Evolutionary conservation across 352 stramenopile species (phyloP), one percentile per base, ranked within the genome.

Genomic region (Phytophthora capsici): DNA sequence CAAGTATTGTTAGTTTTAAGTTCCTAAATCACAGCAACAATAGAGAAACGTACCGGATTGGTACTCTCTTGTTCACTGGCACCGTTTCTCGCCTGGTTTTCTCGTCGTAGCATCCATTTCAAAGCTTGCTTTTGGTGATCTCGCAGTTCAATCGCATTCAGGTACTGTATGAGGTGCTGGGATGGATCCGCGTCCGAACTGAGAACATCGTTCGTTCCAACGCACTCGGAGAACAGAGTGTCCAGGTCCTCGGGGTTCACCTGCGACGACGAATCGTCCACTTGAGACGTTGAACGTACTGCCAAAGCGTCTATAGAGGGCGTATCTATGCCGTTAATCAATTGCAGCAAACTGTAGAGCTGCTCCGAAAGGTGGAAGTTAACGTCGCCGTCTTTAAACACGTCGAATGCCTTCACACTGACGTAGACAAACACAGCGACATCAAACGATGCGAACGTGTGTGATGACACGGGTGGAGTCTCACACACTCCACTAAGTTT

Each of bases 71-170:
- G 59, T 12, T 74, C 59, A 50, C 38, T 58, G n/a, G 45, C 52
- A 8, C 43, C 61, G 17, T 71, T 63, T 43, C 48, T 52, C 19
- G 66, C 19, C 47, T 71, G 82, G 8, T 77, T 82, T 48, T 96
- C 90, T 30, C 90, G 79, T 71, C 85, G 86, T n/a, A 94, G 49
- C 90, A 96, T 96, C 90, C 90, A 97, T 22, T 69, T 68, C 25
- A 97, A 63, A 4, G 88, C 88, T 55, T 93, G 77, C 47, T 91
- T 86, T 58, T 97, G 90, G 45, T 97, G 90, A 2, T 86, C 77
- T 32, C 84, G 82, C 3, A 97, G 69, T 47, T 83, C 70, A 37
- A 96, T 88, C 50, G 57, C 67, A 22, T 88, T 73, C 22, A 97
- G 69, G n/a, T 79, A 66, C 4, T 75, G 71, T 22, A 60, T 56